These are phyloP conservation scores for Selaginella moellendorffii DNA, from an alignment of 75 land plant species.

Conservation along the genomic window DNA sequence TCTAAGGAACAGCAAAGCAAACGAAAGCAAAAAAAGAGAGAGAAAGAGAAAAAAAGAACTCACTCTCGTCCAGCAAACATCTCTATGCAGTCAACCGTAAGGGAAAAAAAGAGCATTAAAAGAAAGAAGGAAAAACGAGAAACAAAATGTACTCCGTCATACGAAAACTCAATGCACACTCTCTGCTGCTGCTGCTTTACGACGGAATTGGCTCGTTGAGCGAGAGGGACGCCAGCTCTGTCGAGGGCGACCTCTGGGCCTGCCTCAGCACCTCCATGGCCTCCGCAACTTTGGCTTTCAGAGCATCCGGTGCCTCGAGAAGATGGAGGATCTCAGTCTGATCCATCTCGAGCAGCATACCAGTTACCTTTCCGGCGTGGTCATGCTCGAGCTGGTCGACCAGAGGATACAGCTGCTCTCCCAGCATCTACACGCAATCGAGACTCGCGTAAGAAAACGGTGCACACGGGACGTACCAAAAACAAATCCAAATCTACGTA, in stretches of 20 bases:
- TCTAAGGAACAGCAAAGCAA: no score
- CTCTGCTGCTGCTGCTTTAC: no score
- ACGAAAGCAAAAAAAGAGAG: no score
- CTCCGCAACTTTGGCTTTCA: conserved; percentile 7
- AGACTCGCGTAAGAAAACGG: neutral
- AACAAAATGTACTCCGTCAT: no score
- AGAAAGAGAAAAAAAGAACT: no score
- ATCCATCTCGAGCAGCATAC: conserved; percentile 9
- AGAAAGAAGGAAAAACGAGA: no score
- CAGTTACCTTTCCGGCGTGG: conserved; percentile 8
- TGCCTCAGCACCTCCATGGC: neutral
- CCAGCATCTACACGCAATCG: neutral
- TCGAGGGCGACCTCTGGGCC: neutral
- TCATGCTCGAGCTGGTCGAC: conserved; percentile 7
- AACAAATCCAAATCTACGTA: conserved; percentile 19
- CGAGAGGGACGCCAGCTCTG: neutral
- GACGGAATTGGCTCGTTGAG: neutral
- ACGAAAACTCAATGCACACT: no score
- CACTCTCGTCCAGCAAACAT: no score
- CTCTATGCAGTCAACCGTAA: no score
- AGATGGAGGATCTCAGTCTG: conserved; percentile 5
- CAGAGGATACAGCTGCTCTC: conserved; percentile 2
- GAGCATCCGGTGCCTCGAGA: neutral
- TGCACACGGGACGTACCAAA: neutral
- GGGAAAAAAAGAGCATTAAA: no score